phyloP scores from a whole-genome alignment of 2,329 filamentous ascomycete genomes.

The Alternaria viburni region DNA sequence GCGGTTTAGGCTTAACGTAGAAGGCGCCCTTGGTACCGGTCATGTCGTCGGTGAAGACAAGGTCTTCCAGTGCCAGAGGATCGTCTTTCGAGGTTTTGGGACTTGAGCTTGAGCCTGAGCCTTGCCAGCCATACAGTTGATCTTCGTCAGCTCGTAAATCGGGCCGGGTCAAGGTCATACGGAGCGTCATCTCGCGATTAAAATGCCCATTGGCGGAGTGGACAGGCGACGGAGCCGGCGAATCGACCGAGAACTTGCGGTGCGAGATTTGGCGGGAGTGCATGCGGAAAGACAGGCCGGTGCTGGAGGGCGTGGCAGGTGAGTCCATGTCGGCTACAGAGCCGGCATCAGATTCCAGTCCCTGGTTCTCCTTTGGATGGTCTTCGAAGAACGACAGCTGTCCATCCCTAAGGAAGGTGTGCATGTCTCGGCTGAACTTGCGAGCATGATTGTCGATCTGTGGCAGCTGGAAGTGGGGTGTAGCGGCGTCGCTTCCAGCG shows the following conservation, averaged over 20 bases:
- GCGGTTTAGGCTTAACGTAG: conserved; percentile 48
- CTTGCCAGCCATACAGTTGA: conserved; percentile 73
- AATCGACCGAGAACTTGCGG: conserved; percentile 42
- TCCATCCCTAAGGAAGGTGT: conserved; percentile 66
- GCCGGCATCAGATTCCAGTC: conserved; percentile 42
- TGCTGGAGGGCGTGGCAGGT: conserved; percentile 47
- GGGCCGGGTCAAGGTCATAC: conserved; percentile 91
- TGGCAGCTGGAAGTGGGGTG: conserved; percentile 38
- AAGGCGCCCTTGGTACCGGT: conserved; percentile 55
- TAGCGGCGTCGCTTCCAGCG: conserved; percentile 24
- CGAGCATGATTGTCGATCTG: conserved; percentile 47
- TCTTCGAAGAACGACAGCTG: conserved; percentile 52
- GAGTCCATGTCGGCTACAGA: conserved; percentile 44
- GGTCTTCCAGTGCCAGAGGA: conserved; percentile 61
- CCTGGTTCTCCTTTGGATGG: conserved; percentile 35
- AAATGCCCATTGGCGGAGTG: conserved; percentile 29
- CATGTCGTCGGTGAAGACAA: conserved; percentile 58
- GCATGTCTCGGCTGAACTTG: conserved; percentile 59
- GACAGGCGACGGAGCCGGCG: conserved; percentile 31
- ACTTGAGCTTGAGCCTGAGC: conserved; percentile 10
- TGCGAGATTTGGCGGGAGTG: conserved; percentile 40
- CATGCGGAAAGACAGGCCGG: conserved; percentile 40
- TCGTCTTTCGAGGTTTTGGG: conserved; percentile 50
- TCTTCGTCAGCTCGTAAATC: conserved; percentile 81
- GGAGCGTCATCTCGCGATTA: conserved; percentile 89